Evolutionary conservation across 106 monocot species (phyloP).

Genomic region (Vanilla planifolia): DNA sequence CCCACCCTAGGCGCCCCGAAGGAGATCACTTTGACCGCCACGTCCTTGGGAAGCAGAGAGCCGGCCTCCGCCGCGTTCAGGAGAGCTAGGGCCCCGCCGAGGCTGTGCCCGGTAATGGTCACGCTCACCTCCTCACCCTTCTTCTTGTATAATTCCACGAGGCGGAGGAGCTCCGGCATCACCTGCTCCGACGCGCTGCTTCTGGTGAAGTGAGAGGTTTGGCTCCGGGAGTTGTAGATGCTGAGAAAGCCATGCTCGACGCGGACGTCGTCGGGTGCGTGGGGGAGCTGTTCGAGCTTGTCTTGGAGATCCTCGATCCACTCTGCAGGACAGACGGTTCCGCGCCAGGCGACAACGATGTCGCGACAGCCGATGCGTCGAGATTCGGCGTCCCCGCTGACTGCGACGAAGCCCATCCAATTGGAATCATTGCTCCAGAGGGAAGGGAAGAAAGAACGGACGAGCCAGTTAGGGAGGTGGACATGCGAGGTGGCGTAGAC

Average conservation of each 20-base stretch:
- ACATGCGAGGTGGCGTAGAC: slow-evolving; percentile 65
- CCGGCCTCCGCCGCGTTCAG: slow-evolving; percentile 61
- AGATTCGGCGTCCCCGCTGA: slow-evolving; percentile 45
- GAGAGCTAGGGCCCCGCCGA: slow-evolving; percentile 65
- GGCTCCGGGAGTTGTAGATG: slow-evolving; percentile 52
- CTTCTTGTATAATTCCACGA: slow-evolving; percentile 30
- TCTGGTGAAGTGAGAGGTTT: slow-evolving; percentile 36
- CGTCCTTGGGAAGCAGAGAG: slow-evolving; percentile 11
- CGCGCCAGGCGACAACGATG: slow-evolving; percentile 65
- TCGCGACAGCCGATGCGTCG: slow-evolving; percentile 42
- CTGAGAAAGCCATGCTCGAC: slow-evolving; percentile 63
- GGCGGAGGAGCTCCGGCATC: slow-evolving; percentile 36
- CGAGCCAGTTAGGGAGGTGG: slow-evolving; percentile 41
- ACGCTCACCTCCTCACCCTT: slow-evolving; percentile 58
- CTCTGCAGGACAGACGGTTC: slow-evolving; percentile 40
- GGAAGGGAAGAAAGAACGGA: slow-evolving; percentile 24
- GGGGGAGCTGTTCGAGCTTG: slow-evolving; percentile 20
- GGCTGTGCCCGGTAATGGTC: slow-evolving; percentile 75
- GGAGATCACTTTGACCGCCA: slow-evolving; percentile 42
- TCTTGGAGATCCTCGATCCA: slow-evolving; percentile 54
- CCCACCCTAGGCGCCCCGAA: slow-evolving; percentile 73
- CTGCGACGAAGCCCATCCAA: slow-evolving; percentile 78
- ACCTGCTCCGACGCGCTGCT: slow-evolving; percentile 69
- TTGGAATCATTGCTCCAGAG: slow-evolving; percentile 60
- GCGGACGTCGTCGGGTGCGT: slow-evolving; percentile 7